Percentiles rank a stretch among this genome's conserved stretches.
These are phyloP conservation scores for Trichoderma harzianum DNA, from an alignment of 2,329 filamentous ascomycete species.

Conservation along the genomic window DNA sequence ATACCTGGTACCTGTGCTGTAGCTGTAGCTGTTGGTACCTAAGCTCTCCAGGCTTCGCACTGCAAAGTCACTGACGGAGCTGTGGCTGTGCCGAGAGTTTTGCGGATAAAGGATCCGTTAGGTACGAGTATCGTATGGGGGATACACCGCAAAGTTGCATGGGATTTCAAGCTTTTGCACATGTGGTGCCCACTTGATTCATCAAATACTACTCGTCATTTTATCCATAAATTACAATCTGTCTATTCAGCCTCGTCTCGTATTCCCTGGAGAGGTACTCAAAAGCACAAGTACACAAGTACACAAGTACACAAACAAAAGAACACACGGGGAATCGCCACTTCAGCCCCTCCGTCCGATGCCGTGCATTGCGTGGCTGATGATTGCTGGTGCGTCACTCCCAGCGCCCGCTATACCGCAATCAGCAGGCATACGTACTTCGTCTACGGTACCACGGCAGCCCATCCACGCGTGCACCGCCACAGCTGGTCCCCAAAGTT, in stretches of 20 bases:
- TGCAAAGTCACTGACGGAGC: neutral
- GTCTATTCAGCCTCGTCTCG: neutral
- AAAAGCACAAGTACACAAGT: too few species aligned
- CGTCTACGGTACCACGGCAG: neutral
- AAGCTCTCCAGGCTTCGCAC: neutral
- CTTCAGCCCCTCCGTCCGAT: neutral
- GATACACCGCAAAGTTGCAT: neutral
- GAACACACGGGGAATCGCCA: neutral
- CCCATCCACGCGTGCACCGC: neutral
- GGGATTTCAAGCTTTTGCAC: neutral
- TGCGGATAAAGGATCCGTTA: neutral
- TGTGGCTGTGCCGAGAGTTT: neutral
- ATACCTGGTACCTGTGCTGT: too few species aligned
- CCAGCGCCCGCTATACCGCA: neutral
- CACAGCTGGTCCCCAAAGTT: neutral
- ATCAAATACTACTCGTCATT: neutral
- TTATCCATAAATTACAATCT: neutral
- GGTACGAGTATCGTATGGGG: neutral
- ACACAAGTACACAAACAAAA: too few species aligned
- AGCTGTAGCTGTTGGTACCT: neutral
- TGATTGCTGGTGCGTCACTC: neutral
- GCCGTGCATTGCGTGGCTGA: neutral
- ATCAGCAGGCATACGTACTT: neutral
- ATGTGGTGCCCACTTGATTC: neutral
- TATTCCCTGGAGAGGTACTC: neutral